Evolutionary conservation across 768 basidiomycete genomes (phyloP).

Genomic region (Cyclocybe cylindracea): DNA sequence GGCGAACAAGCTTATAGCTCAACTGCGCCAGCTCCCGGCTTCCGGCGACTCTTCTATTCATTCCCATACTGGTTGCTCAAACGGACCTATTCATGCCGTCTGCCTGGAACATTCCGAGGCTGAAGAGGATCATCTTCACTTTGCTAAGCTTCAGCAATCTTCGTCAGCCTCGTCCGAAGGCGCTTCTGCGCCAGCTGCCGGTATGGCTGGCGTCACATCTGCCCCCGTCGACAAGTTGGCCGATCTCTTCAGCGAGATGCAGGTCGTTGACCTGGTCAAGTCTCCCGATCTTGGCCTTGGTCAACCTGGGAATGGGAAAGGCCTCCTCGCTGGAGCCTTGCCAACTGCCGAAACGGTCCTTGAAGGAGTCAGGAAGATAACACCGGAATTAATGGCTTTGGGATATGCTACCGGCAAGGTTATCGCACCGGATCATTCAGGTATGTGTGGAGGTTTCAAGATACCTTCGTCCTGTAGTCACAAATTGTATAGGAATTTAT

Average conservation of each 20-base stretch:
- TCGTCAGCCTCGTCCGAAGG: slow-evolving; percentile 1
- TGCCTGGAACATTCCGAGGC: slow-evolving; percentile 66
- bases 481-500: slow-evolving; percentile 46
- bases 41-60: slow-evolving; percentile 28
- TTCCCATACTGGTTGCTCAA: slow-evolving; percentile 7
- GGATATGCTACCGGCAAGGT: slow-evolving; percentile 74
- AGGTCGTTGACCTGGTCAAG: slow-evolving; percentile 58
- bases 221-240: slow-evolving; percentile 53
- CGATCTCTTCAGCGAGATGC: slow-evolving; percentile 56
- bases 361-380: slow-evolving; percentile 67
- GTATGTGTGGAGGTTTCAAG: slow-evolving; percentile 23
- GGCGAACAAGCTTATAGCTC: slow-evolving; percentile 72
- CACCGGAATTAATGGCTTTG: slow-evolving; percentile 75
- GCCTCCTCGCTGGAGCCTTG: slow-evolving; percentile 71
- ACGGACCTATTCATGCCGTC: slow-evolving; percentile 73
- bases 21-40: slow-evolving; percentile 63
- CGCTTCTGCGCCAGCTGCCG: slow-evolving; percentile 9
- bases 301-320: slow-evolving; percentile 66
- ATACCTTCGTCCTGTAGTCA: not conserved
- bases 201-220: slow-evolving; percentile 41
- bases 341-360: slow-evolving; percentile 76
- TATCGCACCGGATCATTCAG: slow-evolving; percentile 66
- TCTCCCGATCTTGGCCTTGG: slow-evolving; percentile 72
- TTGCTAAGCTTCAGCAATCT: slow-evolving; percentile 40
- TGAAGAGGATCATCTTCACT: slow-evolving; percentile 63